Percentiles rank a stretch among this genome's conserved stretches.
These are phyloP conservation scores for Aspergillus latus DNA, from an alignment of 2,329 filamentous ascomycete species.

Conservation along the genomic window DNA sequence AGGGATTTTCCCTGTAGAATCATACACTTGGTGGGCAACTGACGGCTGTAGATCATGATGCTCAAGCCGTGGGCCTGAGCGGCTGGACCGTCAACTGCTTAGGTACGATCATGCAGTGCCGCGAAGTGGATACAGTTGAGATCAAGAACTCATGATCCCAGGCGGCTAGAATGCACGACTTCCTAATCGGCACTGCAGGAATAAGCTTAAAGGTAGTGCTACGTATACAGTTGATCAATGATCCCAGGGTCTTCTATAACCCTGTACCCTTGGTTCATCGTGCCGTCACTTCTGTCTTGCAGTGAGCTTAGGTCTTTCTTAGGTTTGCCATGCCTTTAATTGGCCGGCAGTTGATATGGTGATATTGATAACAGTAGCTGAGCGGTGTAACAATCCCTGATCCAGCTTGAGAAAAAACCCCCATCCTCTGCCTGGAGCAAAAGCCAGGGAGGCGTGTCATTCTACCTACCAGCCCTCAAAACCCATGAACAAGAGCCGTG, in stretches of 20 bases:
- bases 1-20: no score
- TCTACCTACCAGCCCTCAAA: conserved; percentile 30
- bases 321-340: conserved; percentile 21
- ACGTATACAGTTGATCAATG: background rate
- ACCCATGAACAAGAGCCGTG: conserved; percentile 30
- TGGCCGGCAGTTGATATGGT: conserved; percentile 23
- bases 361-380: conserved; percentile 26
- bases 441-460: conserved; percentile 22
- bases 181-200: background rate
- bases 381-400: conserved; percentile 19
- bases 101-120: background rate
- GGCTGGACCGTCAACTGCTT: background rate
- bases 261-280: no score
- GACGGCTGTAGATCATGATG: background rate
- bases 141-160: background rate
- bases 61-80: background rate
- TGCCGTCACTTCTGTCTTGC: no score
- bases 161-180: conserved; percentile 8
- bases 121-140: conserved; percentile 15
- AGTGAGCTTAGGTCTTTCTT: conserved; percentile 7
- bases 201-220: background rate
- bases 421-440: conserved; percentile 23
- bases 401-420: conserved; percentile 20
- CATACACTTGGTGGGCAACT: no score
- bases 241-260: background rate